Percentiles rank a stretch among this genome's conserved stretches.
Conservation (phyloP, 148 eudicot genomes). For the Suaeda aralocaspica region DNA sequence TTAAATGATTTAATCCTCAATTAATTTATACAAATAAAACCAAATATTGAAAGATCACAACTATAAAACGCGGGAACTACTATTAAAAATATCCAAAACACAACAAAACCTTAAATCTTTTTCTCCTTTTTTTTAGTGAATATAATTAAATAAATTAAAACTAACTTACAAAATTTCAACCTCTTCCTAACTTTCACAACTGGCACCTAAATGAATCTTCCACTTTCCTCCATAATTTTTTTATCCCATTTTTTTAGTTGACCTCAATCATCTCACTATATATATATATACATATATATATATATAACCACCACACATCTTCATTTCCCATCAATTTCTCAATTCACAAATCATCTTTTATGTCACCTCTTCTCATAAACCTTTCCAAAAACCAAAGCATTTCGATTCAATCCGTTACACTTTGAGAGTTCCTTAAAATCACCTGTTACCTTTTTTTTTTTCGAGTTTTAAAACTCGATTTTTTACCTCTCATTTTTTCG, state of each 20-base stretch:
- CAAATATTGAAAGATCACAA: slow-evolving; percentile 24
- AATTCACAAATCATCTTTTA: neutral
- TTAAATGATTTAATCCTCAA: neutral
- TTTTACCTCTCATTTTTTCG: no score
- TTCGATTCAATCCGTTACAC: no score
- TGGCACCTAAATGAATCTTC: slow-evolving; percentile 15
- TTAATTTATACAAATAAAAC: neutral
- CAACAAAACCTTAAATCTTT: neutral
- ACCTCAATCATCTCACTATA: slow-evolving; percentile 7
- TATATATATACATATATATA: slow-evolving; percentile 15
- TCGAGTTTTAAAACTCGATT: no score
- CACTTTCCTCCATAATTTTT: neutral
- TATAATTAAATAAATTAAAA: no score
- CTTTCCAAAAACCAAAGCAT: neutral
- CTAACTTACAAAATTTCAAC: slow-evolving; percentile 10
- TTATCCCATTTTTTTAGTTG: slow-evolving; percentile 9
- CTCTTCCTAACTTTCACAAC: slow-evolving; percentile 15
- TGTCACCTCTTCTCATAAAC: neutral
- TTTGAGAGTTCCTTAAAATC: no score
- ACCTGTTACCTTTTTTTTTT: no score
- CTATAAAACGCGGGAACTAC: slow-evolving; percentile 30
- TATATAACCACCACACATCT: slow-evolving; percentile 10
- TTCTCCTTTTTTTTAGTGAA: neutral
- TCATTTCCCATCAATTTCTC: neutral
- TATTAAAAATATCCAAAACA: neutral